Conservation (phyloP, 257 asterid species). For the Ligustrum vulgare region DNA sequence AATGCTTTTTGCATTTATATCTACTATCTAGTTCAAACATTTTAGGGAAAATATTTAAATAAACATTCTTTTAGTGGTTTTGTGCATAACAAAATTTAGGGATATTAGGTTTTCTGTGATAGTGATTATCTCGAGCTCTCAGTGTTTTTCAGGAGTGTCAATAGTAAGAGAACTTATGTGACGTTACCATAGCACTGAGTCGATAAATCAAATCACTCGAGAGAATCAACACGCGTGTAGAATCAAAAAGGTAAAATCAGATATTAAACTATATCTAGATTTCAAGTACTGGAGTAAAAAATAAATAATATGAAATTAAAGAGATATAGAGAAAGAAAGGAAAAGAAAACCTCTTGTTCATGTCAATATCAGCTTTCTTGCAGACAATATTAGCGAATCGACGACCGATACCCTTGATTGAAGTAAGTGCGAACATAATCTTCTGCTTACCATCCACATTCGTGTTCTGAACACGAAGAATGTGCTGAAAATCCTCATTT, state of each 20-base stretch:
- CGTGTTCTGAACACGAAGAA: constrained; percentile 48
- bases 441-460: constrained; percentile 52
- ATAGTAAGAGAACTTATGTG: neutral
- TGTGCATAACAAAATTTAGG: neutral
- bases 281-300: too few relatives aligned
- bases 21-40: too few relatives aligned
- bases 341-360: constrained; percentile 42
- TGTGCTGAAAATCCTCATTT: constrained; percentile 47
- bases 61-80: neutral
- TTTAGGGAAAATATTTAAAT: neutral
- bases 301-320: neutral
- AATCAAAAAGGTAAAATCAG: too few relatives aligned
- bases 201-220: neutral
- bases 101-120: neutral
- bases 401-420: constrained; percentile 52
- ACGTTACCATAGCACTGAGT: neutral
- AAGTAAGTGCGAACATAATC: constrained; percentile 49
- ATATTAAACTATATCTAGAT: too few relatives aligned
- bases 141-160: neutral
- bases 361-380: constrained; percentile 51
- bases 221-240: too few relatives aligned
- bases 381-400: constrained; percentile 49
- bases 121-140: neutral
- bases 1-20: too few relatives aligned
- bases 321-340: neutral